Conservation (phyloP, 352 stramenopile species). For the Phytophthora cryptogea region DNA sequence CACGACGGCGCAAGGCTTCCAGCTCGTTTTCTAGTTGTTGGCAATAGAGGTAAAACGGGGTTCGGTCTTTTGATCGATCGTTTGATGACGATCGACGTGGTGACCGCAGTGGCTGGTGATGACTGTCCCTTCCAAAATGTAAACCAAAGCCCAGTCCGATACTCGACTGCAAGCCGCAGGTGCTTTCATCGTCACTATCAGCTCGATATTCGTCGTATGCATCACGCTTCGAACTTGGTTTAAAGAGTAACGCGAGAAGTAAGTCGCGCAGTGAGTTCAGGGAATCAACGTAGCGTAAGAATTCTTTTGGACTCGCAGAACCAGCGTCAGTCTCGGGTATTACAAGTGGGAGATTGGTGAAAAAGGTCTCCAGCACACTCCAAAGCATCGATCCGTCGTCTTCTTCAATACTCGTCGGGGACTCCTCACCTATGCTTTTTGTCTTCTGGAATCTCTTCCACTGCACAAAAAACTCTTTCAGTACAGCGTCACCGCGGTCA, state of each 20-base stretch:
- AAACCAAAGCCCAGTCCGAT: constrained; percentile 33
- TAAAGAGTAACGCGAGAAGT: constrained; percentile 59
- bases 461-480: constrained; percentile 66
- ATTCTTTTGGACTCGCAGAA: constrained; percentile 43
- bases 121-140: constrained; percentile 15
- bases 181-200: constrained; percentile 28
- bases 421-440: neutral
- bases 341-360: constrained; percentile 58
- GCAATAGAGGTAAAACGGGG: constrained; percentile 69
- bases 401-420: constrained; percentile 1
- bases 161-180: constrained; percentile 15
- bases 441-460: constrained; percentile 37
- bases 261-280: constrained; percentile 58
- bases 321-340: constrained; percentile 45
- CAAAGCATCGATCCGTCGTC: constrained; percentile 45
- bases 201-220: constrained; percentile 15
- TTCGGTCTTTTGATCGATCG: constrained; percentile 7
- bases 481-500: constrained; percentile 62
- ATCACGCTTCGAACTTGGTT: constrained; percentile 12
- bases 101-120: constrained; percentile 5
- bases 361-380: constrained; percentile 71
- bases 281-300: constrained; percentile 64
- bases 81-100: neutral
- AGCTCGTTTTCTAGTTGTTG: constrained; percentile 67
- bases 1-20: constrained; percentile 41